Base-by-base conservation (phyloP, 2,329 filamentous ascomycete species). In the Aspergillus glaucus region DNA sequence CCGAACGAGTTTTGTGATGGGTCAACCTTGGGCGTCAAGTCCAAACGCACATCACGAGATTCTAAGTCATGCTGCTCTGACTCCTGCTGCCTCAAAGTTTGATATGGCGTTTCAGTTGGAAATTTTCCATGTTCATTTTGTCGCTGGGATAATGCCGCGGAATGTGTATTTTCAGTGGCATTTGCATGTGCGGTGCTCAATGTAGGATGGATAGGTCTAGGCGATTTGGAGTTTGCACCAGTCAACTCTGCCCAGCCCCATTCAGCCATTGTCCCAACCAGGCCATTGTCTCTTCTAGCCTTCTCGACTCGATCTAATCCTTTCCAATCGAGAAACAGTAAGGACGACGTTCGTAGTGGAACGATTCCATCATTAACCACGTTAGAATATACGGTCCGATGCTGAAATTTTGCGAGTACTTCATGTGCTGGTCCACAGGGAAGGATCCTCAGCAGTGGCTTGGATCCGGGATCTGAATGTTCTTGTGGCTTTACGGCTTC, bases 291-390 rank as follows among this genome's bases (percentile, higher is more conserved):
- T 65, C 93, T 77, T 19, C 92, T 81, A 9, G 93, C 92, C 69
- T 98, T 98, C 57, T 97, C 90, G 1, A 98, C 93, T 36, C 89
- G 85, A 4, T 87, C 92, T 3, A 98, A 75, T 0, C 93, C 93
- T 69, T 91, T 87, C 93, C 93, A 98, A 65, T 98, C 93, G 1
- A 98, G 75, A 62, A 98, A 98, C 5, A 98, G 72, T n/a, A 98
- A 75, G 67, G 92, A 98, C 54, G 92, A 97, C 4, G 93, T 98
- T 19, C 93, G 83, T 30, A 98, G 73, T 2, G 93, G 93, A 4
- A 98, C 93, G 57, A 98, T 96, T 3, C 91, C 92, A 69, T 97
- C 92, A 62, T 97, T 97, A 57, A 97, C 92, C 10, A 97, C 91
- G 61, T 97, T 97, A 2, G 91, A 95, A 66, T 97, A 97, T 1